Conservation (phyloP, 75 land plant genomes). For the Ceratopteris richardii region DNA sequence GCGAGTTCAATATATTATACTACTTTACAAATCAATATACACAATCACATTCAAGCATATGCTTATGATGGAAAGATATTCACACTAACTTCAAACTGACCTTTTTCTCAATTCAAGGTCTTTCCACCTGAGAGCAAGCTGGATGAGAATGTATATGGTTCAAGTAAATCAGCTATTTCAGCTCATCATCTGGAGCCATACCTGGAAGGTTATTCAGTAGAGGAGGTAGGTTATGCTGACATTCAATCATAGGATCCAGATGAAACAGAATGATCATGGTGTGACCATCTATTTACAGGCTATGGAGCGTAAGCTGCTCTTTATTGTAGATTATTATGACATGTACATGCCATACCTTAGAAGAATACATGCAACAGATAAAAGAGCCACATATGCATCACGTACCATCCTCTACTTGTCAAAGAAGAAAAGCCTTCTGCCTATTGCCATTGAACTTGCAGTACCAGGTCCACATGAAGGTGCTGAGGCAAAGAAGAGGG, state of each 20-base stretch:
- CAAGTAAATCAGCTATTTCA: slow-evolving; percentile 37
- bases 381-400: slow-evolving; percentile 34
- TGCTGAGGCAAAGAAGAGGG: slow-evolving; percentile 3
- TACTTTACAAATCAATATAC: no score
- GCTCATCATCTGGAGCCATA: slow-evolving; percentile 27
- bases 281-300: slow-evolving; percentile 27
- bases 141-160: slow-evolving; percentile 42
- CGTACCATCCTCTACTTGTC: slow-evolving; percentile 11
- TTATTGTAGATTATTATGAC: slow-evolving; percentile 56
- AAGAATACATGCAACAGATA: slow-evolving; percentile 18
- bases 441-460: slow-evolving; percentile 11
- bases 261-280: neutral
- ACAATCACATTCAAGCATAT: no score
- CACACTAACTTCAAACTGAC: no score
- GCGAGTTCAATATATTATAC: no score
- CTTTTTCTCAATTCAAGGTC: no score
- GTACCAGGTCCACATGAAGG: neutral
- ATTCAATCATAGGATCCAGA: neutral
- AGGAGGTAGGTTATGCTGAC: slow-evolving; percentile 22
- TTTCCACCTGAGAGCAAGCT: slow-evolving; percentile 48
- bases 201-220: slow-evolving; percentile 26
- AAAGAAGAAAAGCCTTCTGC: neutral
- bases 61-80: no score
- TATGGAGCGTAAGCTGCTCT: slow-evolving; percentile 29
- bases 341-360: slow-evolving; percentile 38